Evolutionary conservation across 805 yeast species (phyloP).

Genomic region (Starmerella bombi): DNA sequence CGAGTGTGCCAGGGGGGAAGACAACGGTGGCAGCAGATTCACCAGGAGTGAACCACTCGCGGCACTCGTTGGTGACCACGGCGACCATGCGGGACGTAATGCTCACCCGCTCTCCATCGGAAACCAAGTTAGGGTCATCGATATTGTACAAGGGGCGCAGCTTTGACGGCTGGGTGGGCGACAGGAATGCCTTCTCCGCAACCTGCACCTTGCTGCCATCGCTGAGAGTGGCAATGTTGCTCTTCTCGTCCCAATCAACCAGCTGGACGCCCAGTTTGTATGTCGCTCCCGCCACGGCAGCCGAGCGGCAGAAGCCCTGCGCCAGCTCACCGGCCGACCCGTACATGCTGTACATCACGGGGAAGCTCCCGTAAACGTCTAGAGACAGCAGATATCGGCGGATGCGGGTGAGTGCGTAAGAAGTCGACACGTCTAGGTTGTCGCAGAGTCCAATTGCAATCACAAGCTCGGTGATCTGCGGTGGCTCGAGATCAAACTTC

Average conservation of each 20-base stretch:
- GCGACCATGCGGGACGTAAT: slow-evolving; percentile 64
- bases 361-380: slow-evolving; percentile 89
- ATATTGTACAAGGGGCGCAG: slow-evolving; percentile 16
- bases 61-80: slow-evolving; percentile 73
- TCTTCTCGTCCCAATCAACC: slow-evolving; percentile 47
- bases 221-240: slow-evolving; percentile 43
- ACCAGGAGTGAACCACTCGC: slow-evolving; percentile 78
- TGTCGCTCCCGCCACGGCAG: slow-evolving; percentile 95
- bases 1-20: slow-evolving; percentile 75
- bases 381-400: slow-evolving; percentile 72
- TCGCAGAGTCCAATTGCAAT: slow-evolving; percentile 75
- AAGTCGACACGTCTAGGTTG: slow-evolving; percentile 46
- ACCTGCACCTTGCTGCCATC: slow-evolving; percentile 69
- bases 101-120: slow-evolving; percentile 15
- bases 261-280: slow-evolving; percentile 68
- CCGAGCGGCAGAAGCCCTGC: slow-evolving; percentile 94
- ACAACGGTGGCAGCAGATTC: slow-evolving; percentile 81
- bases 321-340: slow-evolving; percentile 94
- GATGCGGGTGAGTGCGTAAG: slow-evolving; percentile 66
- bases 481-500: slow-evolving; percentile 54
- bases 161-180: slow-evolving; percentile 35
- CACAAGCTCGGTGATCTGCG: slow-evolving; percentile 72
- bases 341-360: slow-evolving; percentile 78
- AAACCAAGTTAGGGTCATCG: slow-evolving; percentile 5
- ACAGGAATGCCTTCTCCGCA: slow-evolving; percentile 62